Evolutionary conservation across 2,329 filamentous ascomycete species (phyloP).

Genomic region (Colletotrichum falcatum): DNA sequence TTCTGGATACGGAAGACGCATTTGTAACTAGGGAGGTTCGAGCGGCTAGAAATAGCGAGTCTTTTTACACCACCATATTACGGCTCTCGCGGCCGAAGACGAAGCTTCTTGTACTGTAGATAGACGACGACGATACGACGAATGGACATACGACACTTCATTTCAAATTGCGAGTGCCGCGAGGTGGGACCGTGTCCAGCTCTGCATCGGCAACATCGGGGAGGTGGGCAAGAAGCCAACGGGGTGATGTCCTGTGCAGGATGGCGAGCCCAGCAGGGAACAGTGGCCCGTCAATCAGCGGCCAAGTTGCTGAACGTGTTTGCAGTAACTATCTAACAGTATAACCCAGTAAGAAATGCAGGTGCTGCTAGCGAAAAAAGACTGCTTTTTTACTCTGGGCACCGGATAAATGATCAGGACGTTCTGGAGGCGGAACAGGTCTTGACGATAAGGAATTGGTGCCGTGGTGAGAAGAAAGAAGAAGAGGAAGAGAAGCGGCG

Average conservation of each 20-base stretch:
- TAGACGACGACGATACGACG: slow-evolving; percentile 40
- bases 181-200: background rate
- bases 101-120: slow-evolving; percentile 29
- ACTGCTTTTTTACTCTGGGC: slow-evolving; percentile 85
- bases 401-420: slow-evolving; percentile 91
- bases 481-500: slow-evolving; percentile 42
- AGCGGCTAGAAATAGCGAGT: slow-evolving; percentile 21
- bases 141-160: slow-evolving; percentile 31
- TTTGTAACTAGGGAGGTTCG: slow-evolving; percentile 24
- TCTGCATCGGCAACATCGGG: background rate
- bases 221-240: background rate
- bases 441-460: slow-evolving; percentile 97
- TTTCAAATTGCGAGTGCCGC: background rate
- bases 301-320: slow-evolving; percentile 65
- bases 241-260: background rate
- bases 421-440: slow-evolving; percentile 75
- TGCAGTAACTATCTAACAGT: slow-evolving; percentile 98
- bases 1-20: slow-evolving; percentile 18
- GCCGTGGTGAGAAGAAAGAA: slow-evolving; percentile 66
- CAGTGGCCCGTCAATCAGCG: background rate
- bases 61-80: background rate
- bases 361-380: slow-evolving; percentile 99
- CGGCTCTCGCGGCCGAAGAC: background rate
- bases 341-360: slow-evolving; percentile 78
- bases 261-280: background rate